Percentiles rank a stretch among this genome's conserved stretches.
Evolutionary conservation across 352 stramenopile genomes (phyloP).

Genomic region (Pythium oligandrum): DNA sequence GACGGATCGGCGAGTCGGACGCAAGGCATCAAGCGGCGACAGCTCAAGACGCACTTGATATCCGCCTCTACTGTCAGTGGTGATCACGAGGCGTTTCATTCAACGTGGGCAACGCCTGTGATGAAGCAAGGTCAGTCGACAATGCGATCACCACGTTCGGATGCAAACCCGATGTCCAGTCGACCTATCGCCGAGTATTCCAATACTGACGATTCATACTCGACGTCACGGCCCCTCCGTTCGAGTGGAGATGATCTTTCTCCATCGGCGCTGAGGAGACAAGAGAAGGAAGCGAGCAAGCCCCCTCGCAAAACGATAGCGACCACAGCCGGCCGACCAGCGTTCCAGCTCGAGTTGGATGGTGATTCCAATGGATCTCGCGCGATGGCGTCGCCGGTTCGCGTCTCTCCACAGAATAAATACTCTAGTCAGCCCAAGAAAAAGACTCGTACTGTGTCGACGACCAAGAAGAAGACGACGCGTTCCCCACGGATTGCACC

Average conservation of each 20-base stretch:
- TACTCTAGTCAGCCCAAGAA: not conserved
- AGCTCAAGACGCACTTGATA: conserved; percentile 48
- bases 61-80: conserved; percentile 13
- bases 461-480: conserved; percentile 6
- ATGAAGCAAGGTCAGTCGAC: conserved; percentile 8
- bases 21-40: conserved; percentile 49
- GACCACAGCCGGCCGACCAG: conserved; percentile 6
- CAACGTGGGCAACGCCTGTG: conserved; percentile 24
- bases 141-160: conserved; percentile 10
- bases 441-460: not conserved
- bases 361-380: conserved; percentile 2
- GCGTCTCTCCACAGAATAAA: conserved; percentile 5
- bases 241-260: conserved; percentile 12
- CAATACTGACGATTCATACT: too few species aligned
- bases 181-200: conserved; percentile 6
- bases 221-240: not conserved
- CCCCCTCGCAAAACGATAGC: not conserved
- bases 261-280: conserved; percentile 10
- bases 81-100: conserved; percentile 5
- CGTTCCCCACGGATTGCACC: too few species aligned
- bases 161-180: conserved; percentile 25
- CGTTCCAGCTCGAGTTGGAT: conserved; percentile 16
- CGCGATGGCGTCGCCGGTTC: conserved; percentile 23
- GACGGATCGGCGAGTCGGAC: conserved; percentile 10
- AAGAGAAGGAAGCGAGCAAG: conserved; percentile 4